Base-by-base conservation (phyloP, 2,329 filamentous ascomycete species). In the Colletotrichum eremochloae region DNA sequence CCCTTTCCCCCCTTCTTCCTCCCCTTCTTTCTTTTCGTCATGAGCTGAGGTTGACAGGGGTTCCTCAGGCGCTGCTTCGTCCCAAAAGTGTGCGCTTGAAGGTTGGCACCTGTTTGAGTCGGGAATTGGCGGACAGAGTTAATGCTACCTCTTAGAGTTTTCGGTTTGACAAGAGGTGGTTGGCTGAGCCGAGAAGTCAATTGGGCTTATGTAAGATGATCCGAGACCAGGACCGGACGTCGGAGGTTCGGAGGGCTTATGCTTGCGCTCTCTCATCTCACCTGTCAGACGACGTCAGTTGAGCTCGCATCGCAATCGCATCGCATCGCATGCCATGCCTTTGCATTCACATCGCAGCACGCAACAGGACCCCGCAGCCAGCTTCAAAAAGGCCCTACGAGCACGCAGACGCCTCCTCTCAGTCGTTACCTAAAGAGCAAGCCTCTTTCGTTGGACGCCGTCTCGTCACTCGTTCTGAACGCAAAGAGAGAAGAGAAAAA, bases 131-230 rank as follows among this genome's bases (percentile, higher is more conserved):
- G 42, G 44, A 24, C 44, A 11, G n/a, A 29, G 29, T 15, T 29
- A 46, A 62, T 40, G 44, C 31, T 62, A 9, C 44, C 33, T 8
- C 14, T 29, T 38, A 63, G 29, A 52, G 60, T 63, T 63, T 12
- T 4, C 14, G n/a, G 3, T 9, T 20, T n/a, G 18, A 29, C 12
- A 5, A 15, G 9, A 12, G 3, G 8, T 50, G 46, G 46, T 63
- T 63, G 44, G 60, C 24, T 33, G 33, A 44, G 11, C 7, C 14
- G 33, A 40, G n/a, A 52, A 38, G 60, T 29, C n/a, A 33, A 24
- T 40, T 20, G 33, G 44, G 48, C 48, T 64, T 64, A 64, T 33
- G 33, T 64, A 64, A 64, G 62, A 5, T 36, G 11, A 20, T 24
- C 24, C 42, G 38, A 33, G 38, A 44, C n/a, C 48, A 55, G 36